These are phyloP conservation scores for Xanthoconium purpureum DNA, from an alignment of 768 basidiomycete genomes.

Conservation along the genomic window DNA sequence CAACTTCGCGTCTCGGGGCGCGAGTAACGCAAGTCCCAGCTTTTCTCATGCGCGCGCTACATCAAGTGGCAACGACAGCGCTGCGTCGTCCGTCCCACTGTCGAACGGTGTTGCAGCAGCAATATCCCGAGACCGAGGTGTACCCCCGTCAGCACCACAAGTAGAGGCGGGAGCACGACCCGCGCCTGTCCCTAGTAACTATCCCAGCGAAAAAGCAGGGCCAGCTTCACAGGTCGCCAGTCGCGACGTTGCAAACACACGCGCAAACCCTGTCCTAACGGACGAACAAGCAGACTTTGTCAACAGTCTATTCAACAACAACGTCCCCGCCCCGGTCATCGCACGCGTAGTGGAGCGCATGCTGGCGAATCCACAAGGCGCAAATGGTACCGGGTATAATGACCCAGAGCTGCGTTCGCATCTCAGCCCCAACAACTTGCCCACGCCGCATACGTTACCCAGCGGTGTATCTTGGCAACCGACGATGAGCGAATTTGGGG, in stretches of 20 bases:
- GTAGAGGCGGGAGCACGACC: not conserved
- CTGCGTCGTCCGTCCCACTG: not conserved
- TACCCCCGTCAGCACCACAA: not conserved
- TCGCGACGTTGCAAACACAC: not conserved
- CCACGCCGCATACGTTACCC: not conserved
- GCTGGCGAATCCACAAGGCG: constrained; percentile 17
- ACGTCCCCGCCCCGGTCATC: constrained; percentile 25
- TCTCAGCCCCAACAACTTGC: not conserved
- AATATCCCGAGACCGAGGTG: not conserved
- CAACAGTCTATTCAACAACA: constrained; percentile 22
- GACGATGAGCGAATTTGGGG: constrained; percentile 37
- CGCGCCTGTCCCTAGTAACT: not conserved
- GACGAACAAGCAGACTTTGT: constrained; percentile 28
- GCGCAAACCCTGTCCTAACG: constrained; percentile 7
- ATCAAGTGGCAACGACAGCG: constrained; percentile 4
- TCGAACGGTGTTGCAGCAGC: not conserved
- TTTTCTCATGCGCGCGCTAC: not conserved
- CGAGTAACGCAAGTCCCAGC: not conserved
- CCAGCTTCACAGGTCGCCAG: not conserved
- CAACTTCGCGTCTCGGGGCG: not conserved
- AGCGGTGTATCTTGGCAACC: constrained; percentile 32
- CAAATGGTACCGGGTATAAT: constrained; percentile 8
- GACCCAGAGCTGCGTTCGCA: constrained; percentile 14
- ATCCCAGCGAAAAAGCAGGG: constrained; percentile 14
- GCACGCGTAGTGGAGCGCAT: constrained; percentile 28